phyloP scores from a whole-genome alignment of 2,329 filamentous ascomycete genomes.

The Fusarium acutatum region DNA sequence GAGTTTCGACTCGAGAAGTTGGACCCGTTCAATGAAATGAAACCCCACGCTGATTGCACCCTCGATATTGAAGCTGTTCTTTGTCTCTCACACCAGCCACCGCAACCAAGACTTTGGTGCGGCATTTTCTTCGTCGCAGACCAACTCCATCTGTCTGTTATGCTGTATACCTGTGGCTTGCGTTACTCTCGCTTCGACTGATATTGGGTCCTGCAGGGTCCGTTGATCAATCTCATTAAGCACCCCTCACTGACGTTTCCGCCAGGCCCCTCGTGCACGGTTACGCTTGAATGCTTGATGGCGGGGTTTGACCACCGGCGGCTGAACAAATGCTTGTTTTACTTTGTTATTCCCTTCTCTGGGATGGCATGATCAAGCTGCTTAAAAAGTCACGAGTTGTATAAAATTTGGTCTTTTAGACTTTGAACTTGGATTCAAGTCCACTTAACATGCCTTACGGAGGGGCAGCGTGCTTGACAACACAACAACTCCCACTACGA shows the following conservation, averaged over 20 bases:
- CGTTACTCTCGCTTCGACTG: slow-evolving; percentile 8
- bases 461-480: slow-evolving; percentile 10
- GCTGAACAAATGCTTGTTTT: background rate
- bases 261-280: slow-evolving; percentile 29
- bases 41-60: slow-evolving; percentile 4
- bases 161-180: slow-evolving; percentile 13
- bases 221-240: slow-evolving; percentile 35
- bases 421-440: background rate
- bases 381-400: background rate
- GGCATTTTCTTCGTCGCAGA: slow-evolving; percentile 27
- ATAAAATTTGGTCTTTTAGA: background rate
- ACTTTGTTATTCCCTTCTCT: background rate
- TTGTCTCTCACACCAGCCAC: slow-evolving; percentile 13
- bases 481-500: background rate
- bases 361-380: background rate
- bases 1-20: slow-evolving; percentile 5
- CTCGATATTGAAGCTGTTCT: background rate
- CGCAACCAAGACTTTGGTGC: slow-evolving; percentile 5
- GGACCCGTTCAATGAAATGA: slow-evolving; percentile 1
- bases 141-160: background rate
- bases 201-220: slow-evolving; percentile 32
- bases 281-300: slow-evolving; percentile 5
- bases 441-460: background rate
- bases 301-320: slow-evolving; percentile 16
- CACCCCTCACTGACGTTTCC: slow-evolving; percentile 26